phyloP scores from a whole-genome alignment of 2,329 filamentous ascomycete genomes.

The Microcyclospora tardicrescens region DNA sequence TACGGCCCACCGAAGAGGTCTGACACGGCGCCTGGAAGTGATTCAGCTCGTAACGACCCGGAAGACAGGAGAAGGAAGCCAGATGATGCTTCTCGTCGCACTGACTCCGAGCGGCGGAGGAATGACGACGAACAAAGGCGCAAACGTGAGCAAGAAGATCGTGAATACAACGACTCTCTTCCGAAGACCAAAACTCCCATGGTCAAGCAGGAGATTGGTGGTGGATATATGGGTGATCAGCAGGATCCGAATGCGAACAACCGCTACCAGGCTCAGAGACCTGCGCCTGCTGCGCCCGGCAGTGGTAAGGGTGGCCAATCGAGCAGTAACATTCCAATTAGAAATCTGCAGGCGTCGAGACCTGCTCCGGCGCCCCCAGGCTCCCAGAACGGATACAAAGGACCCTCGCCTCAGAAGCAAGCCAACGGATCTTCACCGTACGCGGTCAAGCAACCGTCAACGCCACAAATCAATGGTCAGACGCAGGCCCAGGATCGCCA shows the following conservation, averaged over 20 bases:
- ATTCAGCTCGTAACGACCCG: constrained; percentile 16
- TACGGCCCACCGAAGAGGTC: constrained; percentile 15
- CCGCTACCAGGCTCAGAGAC: constrained; percentile 74
- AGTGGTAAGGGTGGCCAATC: constrained; percentile 15
- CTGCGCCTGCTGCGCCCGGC: constrained; percentile 47
- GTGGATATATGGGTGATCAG: constrained; percentile 43
- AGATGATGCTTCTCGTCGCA: constrained; percentile 26
- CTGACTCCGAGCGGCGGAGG: constrained; percentile 27
- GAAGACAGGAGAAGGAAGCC: constrained; percentile 28
- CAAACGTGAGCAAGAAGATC: constrained; percentile 56
- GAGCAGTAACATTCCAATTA: constrained; percentile 23
- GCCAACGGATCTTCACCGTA: constrained; percentile 18
- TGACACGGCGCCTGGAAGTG: constrained; percentile 21
- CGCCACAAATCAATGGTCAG: constrained; percentile 13
- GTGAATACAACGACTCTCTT: constrained; percentile 74
- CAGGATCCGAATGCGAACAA: constrained; percentile 37
- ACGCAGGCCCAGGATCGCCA: constrained; percentile 10
- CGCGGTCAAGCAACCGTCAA: constrained; percentile 15
- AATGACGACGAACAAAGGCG: constrained; percentile 34
- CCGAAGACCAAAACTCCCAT: constrained; percentile 68
- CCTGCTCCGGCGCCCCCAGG: constrained; percentile 21
- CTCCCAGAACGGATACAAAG: constrained; percentile 16
- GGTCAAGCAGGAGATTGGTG: constrained; percentile 81
- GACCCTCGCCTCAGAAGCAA: constrained; percentile 13
- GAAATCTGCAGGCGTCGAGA: constrained; percentile 55